These are phyloP conservation scores for Eucalyptus globulus DNA, from an alignment of 345 rosid genomes.

Conservation along the genomic window DNA sequence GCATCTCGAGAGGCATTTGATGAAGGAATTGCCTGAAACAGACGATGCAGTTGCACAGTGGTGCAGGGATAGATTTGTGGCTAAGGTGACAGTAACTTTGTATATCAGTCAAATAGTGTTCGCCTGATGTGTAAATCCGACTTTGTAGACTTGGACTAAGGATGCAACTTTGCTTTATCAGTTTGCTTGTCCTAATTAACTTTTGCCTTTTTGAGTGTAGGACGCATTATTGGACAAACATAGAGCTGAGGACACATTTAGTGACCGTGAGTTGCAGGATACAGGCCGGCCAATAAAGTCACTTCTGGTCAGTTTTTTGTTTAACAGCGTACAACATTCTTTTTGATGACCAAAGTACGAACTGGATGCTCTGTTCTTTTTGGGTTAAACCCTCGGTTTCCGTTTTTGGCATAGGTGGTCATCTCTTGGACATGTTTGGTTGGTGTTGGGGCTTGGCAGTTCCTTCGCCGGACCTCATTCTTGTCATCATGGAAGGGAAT, in stretches of 20 bases:
- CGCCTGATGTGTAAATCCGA: background rate
- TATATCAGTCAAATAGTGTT: background rate
- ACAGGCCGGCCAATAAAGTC: conserved; percentile 62
- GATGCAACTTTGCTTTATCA: background rate
- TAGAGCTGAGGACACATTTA: conserved; percentile 50
- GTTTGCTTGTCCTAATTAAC: background rate
- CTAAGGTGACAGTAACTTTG: conserved; percentile 36
- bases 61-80: conserved; percentile 84
- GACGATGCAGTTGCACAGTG: conserved; percentile 86
- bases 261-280: conserved; percentile 50
- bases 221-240: conserved; percentile 77
- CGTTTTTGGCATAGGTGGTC: conserved; percentile 39
- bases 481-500: conserved; percentile 80
- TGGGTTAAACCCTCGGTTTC: background rate
- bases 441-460: conserved; percentile 33
- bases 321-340: background rate
- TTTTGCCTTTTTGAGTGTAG: conserved; percentile 7
- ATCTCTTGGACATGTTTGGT: conserved; percentile 45
- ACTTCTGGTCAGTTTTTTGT: conserved; percentile 37
- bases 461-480: conserved; percentile 61
- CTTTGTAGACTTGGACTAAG: background rate
- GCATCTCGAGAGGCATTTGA: conserved; percentile 58
- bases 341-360: background rate
- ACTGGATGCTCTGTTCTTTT: background rate
- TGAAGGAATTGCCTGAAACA: conserved; percentile 84